phyloP scores from a whole-genome alignment of 1,139 yeast species.

The Candida glucosophila region DNA sequence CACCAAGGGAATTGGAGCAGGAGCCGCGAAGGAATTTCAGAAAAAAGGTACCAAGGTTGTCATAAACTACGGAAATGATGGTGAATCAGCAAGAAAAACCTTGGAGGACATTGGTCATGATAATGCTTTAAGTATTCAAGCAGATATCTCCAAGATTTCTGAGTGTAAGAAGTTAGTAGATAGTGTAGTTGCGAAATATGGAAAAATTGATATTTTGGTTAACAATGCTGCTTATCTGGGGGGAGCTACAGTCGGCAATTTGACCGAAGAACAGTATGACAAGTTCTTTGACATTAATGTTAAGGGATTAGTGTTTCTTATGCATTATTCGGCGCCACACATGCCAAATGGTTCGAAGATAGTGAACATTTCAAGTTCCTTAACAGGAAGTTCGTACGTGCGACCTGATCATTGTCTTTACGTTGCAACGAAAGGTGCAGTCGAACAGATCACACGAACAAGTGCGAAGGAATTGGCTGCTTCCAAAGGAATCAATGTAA shows the following conservation, averaged over 20 bases:
- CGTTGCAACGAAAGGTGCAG: slow-evolving; percentile 1
- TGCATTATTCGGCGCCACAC: background rate
- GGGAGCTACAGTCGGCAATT: background rate
- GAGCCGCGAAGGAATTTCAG: background rate
- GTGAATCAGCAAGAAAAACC: background rate
- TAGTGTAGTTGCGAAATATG: slow-evolving; percentile 1
- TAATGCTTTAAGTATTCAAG: background rate
- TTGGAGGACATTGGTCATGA: background rate
- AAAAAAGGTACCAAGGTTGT: slow-evolving; percentile 1
- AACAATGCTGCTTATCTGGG: slow-evolving; percentile 1
- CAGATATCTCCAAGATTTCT: background rate
- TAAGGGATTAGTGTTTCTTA: background rate
- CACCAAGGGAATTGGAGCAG: slow-evolving; percentile 1
- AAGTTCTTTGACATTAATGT: slow-evolving; percentile 1
- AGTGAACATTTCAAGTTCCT: slow-evolving; percentile 1
- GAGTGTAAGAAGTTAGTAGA: slow-evolving; percentile 1
- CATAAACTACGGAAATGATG: slow-evolving; percentile 1
- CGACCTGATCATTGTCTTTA: slow-evolving; percentile 1
- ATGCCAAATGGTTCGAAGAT: slow-evolving; percentile 1
- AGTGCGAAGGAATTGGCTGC: slow-evolving; percentile 1
- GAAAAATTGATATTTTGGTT: slow-evolving; percentile 1
- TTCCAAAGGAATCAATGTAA: slow-evolving; percentile 1
- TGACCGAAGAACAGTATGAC: slow-evolving; percentile 1
- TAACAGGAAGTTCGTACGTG: background rate
- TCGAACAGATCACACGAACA: slow-evolving; percentile 1